phyloP scores from a whole-genome alignment of 2,329 filamentous ascomycete species.

The Neofusicoccum kwambonambiense region DNA sequence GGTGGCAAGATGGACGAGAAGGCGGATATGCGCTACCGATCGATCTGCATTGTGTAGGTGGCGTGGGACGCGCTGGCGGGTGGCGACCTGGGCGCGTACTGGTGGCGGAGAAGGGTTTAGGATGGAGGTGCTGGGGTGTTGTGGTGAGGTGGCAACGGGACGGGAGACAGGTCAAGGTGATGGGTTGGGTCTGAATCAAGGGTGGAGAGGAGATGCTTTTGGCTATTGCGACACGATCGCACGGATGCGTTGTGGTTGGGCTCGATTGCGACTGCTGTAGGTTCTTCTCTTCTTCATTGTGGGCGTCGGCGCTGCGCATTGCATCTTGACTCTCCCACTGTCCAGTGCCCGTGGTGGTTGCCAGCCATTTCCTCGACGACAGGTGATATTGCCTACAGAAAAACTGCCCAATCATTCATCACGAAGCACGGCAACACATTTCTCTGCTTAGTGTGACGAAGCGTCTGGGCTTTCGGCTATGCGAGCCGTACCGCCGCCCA shows the following conservation, averaged over 20 bases:
- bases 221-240: too few relatives aligned
- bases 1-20: background rate
- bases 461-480: background rate
- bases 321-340: too few relatives aligned
- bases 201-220: too few relatives aligned
- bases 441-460: background rate
- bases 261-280: too few relatives aligned
- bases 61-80: too few relatives aligned
- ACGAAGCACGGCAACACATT: background rate
- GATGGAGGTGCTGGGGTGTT: background rate
- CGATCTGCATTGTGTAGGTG: background rate
- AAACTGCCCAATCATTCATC: background rate
- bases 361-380: too few relatives aligned
- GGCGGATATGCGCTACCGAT: background rate
- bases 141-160: background rate
- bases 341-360: too few relatives aligned
- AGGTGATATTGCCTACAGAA: too few relatives aligned
- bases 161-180: background rate
- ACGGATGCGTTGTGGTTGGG: too few relatives aligned
- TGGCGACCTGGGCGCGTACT: background rate
- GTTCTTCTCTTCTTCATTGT: too few relatives aligned
- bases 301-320: too few relatives aligned
- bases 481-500: background rate
- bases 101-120: background rate
- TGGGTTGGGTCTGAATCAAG: background rate